Base-by-base conservation (phyloP, 163 green algal species). In the Scenedesmus sp. region DNA sequence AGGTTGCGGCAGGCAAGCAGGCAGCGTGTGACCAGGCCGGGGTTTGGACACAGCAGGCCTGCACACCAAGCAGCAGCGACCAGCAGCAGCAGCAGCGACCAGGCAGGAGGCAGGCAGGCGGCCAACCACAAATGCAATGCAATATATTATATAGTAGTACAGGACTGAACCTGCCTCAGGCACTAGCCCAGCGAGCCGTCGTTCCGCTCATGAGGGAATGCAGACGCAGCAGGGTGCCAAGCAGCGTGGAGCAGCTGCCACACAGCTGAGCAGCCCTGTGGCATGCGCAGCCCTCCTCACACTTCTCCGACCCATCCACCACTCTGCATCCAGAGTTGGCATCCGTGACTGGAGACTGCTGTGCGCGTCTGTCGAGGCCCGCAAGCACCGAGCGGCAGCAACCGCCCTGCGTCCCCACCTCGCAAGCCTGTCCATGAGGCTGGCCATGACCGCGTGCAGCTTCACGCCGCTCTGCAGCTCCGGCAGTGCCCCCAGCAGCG, bases 391-490 rank as follows among this genome's bases (percentile, higher is more conserved):
- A 84, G 12, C 79, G 4, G 79, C 43, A 65, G 42, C 42, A 53
- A 13, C 42, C 20, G 40, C 42, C 12, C 20, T 15, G 68, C 20
- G 59, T 35, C 73, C 83, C n/a, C 91, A 98, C 92, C 91, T 92
- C 35, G 96, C 96, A 53, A 99, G 92, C 0, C 97, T 94, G 89
- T 98, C 97, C 91, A 98, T 95, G 15, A 96, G 93, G 37, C 86
- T 89, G 4, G 90, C 89, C 92, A 96, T 94, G n/a, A 96, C 93
- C 30, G 86, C 80, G 86, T 95, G 93, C 26, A 95, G 83, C 86
- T 91, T 53, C 56, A 99, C 97, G 0, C 94, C 97, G 20, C 95
- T 93, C 94, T 99, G 96, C 92, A 99, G 95, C 91, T 98, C 89
- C 26, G 97, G 96, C 91, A 98, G 96, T 35, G 97, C 95, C 9